Conservation (phyloP, 371 early-diverging fungal species). For the Dinochytrium kinnereticum region DNA sequence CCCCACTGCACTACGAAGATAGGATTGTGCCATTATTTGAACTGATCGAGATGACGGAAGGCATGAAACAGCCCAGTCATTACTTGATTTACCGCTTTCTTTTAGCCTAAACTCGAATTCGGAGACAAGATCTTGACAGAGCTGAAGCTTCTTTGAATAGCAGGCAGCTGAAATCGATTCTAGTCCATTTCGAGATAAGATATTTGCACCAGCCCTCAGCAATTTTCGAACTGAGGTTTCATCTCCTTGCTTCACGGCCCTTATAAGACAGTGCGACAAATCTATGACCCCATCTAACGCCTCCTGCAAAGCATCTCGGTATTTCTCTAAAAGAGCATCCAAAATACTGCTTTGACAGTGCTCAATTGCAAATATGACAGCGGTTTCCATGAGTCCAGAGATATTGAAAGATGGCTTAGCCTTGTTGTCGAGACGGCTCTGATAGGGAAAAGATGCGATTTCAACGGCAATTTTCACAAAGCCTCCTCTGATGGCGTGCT, state of each 20-base stretch:
- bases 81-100: not conserved
- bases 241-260: not conserved
- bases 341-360: not conserved
- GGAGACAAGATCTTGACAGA: not conserved
- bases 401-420: not conserved
- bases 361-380: not conserved
- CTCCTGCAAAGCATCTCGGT: not conserved
- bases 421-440: not conserved
- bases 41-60: not conserved
- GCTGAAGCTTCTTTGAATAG: not conserved
- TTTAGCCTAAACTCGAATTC: not conserved
- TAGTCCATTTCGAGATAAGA: not conserved
- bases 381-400: not conserved
- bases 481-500: not conserved
- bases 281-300: not conserved
- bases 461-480: not conserved
- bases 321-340: not conserved
- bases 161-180: not conserved
- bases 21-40: not conserved
- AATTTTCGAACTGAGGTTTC: not conserved
- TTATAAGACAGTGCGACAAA: not conserved
- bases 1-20: not conserved
- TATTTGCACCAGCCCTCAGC: not conserved
- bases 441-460: not conserved
- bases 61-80: not conserved